These are phyloP conservation scores for Phytophthora europaea DNA, from an alignment of 352 stramenopile genomes.

Conservation along the genomic window DNA sequence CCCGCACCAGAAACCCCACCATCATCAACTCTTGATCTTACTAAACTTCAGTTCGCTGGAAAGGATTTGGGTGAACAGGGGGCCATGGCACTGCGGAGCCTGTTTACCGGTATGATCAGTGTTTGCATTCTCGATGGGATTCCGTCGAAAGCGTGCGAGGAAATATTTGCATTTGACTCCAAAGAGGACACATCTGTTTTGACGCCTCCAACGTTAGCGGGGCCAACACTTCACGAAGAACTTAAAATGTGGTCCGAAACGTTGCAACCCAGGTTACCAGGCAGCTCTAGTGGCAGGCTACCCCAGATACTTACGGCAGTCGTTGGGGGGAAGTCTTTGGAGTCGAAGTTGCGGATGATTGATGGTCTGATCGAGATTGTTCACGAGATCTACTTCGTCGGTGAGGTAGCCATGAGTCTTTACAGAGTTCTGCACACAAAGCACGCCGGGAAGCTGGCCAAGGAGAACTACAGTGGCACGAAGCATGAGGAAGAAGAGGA, in stretches of 20 bases:
- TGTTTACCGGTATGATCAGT: slow-evolving; percentile 28
- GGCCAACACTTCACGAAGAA: slow-evolving; percentile 34
- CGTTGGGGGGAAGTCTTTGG: slow-evolving; percentile 61
- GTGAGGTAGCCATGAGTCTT: slow-evolving; percentile 66
- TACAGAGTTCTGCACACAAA: slow-evolving; percentile 58
- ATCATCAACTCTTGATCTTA: slow-evolving; percentile 9
- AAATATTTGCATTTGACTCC: slow-evolving; percentile 20
- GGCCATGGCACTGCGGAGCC: slow-evolving; percentile 14
- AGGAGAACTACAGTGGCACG: background rate
- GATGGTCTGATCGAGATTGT: slow-evolving; percentile 70
- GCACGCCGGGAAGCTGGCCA: slow-evolving; percentile 2
- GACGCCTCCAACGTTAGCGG: slow-evolving; percentile 23
- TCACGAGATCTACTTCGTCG: slow-evolving; percentile 72
- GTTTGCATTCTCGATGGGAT: slow-evolving; percentile 43
- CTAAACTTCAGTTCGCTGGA: background rate
- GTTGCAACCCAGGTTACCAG: slow-evolving; percentile 33
- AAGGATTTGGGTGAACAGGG: slow-evolving; percentile 25
- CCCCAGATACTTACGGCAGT: slow-evolving; percentile 43
- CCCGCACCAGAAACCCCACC: background rate
- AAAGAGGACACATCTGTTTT: background rate
- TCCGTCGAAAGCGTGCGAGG: slow-evolving; percentile 22
- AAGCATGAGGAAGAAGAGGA: slow-evolving; percentile 15
- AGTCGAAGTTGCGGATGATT: slow-evolving; percentile 72
- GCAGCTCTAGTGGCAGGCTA: background rate
- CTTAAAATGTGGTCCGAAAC: slow-evolving; percentile 41